Conservation (phyloP, 768 basidiomycete genomes). For the Boletus sp. region DNA sequence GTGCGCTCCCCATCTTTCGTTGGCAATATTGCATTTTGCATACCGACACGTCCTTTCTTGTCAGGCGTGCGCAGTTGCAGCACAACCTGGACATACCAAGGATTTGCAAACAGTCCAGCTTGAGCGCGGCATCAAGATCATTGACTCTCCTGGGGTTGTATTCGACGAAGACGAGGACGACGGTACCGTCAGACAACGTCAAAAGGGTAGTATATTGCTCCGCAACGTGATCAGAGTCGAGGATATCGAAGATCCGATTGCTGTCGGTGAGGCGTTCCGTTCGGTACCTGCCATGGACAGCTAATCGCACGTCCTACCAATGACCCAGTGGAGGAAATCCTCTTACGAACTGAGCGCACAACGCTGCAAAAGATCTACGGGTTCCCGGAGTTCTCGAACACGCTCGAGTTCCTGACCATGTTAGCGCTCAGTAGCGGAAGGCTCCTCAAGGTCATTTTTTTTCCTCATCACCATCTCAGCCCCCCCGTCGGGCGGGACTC, state of each 20-base stretch:
- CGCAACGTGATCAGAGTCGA: slow-evolving; percentile 90
- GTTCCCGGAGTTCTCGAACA: slow-evolving; percentile 68
- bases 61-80: slow-evolving; percentile 89
- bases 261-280: slow-evolving; percentile 58
- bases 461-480: neutral
- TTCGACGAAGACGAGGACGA: slow-evolving; percentile 75
- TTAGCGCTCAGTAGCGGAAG: slow-evolving; percentile 79
- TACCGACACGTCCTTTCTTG: neutral
- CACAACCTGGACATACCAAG: slow-evolving; percentile 92
- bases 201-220: slow-evolving; percentile 60
- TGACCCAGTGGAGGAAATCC: slow-evolving; percentile 77
- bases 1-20: slow-evolving; percentile 34
- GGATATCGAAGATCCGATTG: slow-evolving; percentile 85
- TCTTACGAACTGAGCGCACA: slow-evolving; percentile 62
- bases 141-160: slow-evolving; percentile 98
- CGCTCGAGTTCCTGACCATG: slow-evolving; percentile 87
- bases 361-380: slow-evolving; percentile 84
- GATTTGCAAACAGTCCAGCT: slow-evolving; percentile 88
- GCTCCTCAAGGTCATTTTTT: slow-evolving; percentile 63
- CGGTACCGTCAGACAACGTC: slow-evolving; percentile 43
- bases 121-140: slow-evolving; percentile 86
- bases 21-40: neutral
- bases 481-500: neutral
- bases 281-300: too few relatives aligned
- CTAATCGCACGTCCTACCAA: neutral